These are phyloP conservation scores for Amaranthus palmeri DNA, from an alignment of 148 eudicot species.

Conservation along the genomic window DNA sequence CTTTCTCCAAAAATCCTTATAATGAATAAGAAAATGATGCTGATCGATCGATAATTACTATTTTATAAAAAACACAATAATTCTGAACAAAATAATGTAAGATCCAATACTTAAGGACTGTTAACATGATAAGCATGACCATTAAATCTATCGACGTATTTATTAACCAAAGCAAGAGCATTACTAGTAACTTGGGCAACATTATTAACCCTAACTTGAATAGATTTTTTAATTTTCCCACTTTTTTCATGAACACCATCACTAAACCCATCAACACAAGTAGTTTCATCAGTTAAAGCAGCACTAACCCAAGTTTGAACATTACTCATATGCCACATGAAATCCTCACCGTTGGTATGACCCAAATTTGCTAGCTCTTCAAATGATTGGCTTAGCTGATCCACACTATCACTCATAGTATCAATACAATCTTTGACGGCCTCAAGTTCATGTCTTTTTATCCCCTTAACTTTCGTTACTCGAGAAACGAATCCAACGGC, in stretches of 20 bases:
- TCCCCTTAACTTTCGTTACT: constrained; percentile 20
- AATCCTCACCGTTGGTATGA: constrained; percentile 31
- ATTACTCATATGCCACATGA: constrained; percentile 54
- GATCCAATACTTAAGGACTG: too few relatives aligned
- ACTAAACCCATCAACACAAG: constrained; percentile 51
- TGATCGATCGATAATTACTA: too few relatives aligned
- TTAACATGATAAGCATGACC: too few relatives aligned
- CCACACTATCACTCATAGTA: constrained; percentile 44
- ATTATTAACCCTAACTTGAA: constrained; percentile 28
- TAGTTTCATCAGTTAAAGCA: constrained; percentile 47
- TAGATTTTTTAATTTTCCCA: constrained; percentile 28
- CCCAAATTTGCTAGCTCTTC: constrained; percentile 42
- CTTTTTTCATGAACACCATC: constrained; percentile 11
- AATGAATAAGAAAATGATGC: too few relatives aligned
- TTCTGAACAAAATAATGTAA: too few relatives aligned
- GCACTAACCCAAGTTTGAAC: constrained; percentile 71
- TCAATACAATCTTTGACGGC: constrained; percentile 58
- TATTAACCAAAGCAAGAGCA: constrained; percentile 56
- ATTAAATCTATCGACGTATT: too few relatives aligned
- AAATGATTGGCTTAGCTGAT: constrained; percentile 49
- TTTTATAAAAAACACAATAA: too few relatives aligned
- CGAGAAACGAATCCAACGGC: constrained; percentile 33
- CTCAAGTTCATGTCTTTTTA: constrained; percentile 37
- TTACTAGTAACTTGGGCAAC: constrained; percentile 55
- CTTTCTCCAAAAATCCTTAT: too few relatives aligned